These are phyloP conservation scores for Ramaria rubella DNA, from an alignment of 768 basidiomycete species.

Conservation along the genomic window DNA sequence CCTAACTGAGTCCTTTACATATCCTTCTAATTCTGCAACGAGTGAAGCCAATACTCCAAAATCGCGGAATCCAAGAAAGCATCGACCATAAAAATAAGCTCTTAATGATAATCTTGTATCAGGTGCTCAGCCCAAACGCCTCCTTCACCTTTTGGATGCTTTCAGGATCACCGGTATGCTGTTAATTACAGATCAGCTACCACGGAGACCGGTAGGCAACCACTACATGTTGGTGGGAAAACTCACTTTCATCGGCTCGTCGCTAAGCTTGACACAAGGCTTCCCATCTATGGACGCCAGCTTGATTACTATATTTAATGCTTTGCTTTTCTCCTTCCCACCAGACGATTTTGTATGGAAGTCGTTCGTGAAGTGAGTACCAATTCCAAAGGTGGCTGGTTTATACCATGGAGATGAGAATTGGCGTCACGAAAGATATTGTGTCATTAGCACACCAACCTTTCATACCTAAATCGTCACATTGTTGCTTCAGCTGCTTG, in stretches of 20 bases:
- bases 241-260: slow-evolving; percentile 75
- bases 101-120: too few species aligned
- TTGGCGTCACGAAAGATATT: slow-evolving; percentile 1
- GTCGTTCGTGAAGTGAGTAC: slow-evolving; percentile 89
- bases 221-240: neutral
- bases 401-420: too few species aligned
- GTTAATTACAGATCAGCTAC: slow-evolving; percentile 1
- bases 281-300: slow-evolving; percentile 64
- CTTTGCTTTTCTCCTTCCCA: slow-evolving; percentile 58
- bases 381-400: slow-evolving; percentile 85
- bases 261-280: slow-evolving; percentile 89
- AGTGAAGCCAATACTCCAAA: too few species aligned
- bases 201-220: neutral
- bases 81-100: too few species aligned
- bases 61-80: too few species aligned
- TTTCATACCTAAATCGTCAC: slow-evolving; percentile 64
- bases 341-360: slow-evolving; percentile 45
- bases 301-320: slow-evolving; percentile 95
- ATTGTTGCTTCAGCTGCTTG: slow-evolving; percentile 61
- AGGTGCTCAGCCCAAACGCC: slow-evolving; percentile 18
- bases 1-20: too few species aligned
- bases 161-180: slow-evolving; percentile 66
- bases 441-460: slow-evolving; percentile 34
- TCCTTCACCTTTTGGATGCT: slow-evolving; percentile 56
- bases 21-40: too few species aligned